Evolutionary conservation across 805 yeast genomes (phyloP), one percentile per base, ranked within the genome.

Genomic region (Lipomyces starkeyi): DNA sequence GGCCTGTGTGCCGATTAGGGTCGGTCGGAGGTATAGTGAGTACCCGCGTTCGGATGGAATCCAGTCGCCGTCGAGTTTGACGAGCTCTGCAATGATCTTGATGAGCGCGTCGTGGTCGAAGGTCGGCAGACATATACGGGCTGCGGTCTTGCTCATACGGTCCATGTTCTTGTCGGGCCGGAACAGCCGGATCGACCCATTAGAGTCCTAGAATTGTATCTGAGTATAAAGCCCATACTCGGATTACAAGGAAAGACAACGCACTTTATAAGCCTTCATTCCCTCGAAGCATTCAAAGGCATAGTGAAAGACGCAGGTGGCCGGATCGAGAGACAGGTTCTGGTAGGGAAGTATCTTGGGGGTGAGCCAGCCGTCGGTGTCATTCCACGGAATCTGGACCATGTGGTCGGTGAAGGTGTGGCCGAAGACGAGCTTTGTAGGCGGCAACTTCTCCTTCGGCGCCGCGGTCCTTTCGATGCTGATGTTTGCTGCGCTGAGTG

Each of bases 271-370:
- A 14, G 98, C 98, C 83, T 94, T 94, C 82, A 94, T 83, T 73
- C 99, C 99, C 83, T 94, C 99, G 74, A 94, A 95, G 68, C 94
- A 85, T 80, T 92, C 97, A 77, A 95, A 94, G 3, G 97, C 94
- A 76, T 94, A 94, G 83, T 94, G 99, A 82, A 94, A 88, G 43
- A 93, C 98, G 78, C 91, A 86, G 22, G 95, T 82, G 25, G 97
- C 88, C 34, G 99, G 99, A 76, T 93, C 97, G 67, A 94, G 79
- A 20, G 83, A 75, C 63, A 94, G 81, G 61, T 87, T 86, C 62
- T 89, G 93, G 78, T 91, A 93, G 29, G 98, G 98, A 73, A 86
- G 86, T 78, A 94, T 93, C 77, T 86, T 86, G 58, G 99, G 98
- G n/a, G 86, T 80, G 11, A 82, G 89, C 99, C 99, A 94, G 61